Conservation (phyloP, 495 filamentous ascomycete species). For the Neurospora hispaniola region DNA sequence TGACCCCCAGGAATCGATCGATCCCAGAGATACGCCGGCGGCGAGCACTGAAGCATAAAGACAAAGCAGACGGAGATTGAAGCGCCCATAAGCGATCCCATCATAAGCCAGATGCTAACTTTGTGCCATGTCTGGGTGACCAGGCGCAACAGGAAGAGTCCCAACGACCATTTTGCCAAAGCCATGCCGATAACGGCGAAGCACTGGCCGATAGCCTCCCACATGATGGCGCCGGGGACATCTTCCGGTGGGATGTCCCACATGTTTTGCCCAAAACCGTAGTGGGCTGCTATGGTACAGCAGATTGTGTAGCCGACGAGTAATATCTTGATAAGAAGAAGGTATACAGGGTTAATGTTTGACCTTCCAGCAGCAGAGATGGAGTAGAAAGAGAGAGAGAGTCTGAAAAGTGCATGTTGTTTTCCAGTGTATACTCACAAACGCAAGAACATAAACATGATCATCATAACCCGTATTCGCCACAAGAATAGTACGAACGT, state of each 20-base stretch:
- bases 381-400: background rate
- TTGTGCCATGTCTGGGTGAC: slow-evolving; percentile 25
- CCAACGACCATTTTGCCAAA: slow-evolving; percentile 30
- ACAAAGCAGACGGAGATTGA: slow-evolving; percentile 17
- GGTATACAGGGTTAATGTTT: background rate
- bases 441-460: background rate
- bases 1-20: slow-evolving; percentile 1
- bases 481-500: background rate
- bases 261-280: slow-evolving; percentile 27
- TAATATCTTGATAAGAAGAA: background rate
- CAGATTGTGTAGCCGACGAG: slow-evolving; percentile 7
- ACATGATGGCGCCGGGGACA: slow-evolving; percentile 22
- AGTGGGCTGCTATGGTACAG: slow-evolving; percentile 4
- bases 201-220: slow-evolving; percentile 28
- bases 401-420: background rate
- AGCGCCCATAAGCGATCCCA: slow-evolving; percentile 8
- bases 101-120: slow-evolving; percentile 18
- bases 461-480: background rate
- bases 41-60: slow-evolving; percentile 39
- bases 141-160: slow-evolving; percentile 30
- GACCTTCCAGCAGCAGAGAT: background rate
- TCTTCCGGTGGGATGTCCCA: slow-evolving; percentile 12
- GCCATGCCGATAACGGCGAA: slow-evolving; percentile 30
- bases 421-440: background rate
- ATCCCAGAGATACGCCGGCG: slow-evolving; percentile 27